Evolutionary conservation across 2,329 filamentous ascomycete genomes (phyloP).

Genomic region (Albifimbria verrucaria): DNA sequence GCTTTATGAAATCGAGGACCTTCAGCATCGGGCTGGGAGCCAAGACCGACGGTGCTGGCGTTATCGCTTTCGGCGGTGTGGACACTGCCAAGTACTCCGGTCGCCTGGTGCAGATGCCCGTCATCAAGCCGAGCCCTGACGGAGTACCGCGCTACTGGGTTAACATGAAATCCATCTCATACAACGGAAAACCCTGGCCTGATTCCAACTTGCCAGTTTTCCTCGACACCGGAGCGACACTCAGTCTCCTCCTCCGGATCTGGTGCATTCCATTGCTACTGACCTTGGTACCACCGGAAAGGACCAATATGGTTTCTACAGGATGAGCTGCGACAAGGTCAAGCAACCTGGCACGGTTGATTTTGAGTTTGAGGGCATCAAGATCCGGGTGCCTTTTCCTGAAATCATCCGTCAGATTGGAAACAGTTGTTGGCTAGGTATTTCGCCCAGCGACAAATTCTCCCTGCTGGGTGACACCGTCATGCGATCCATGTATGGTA

Average conservation of each 20-base stretch:
- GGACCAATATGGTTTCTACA: constrained; percentile 41
- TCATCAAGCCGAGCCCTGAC: constrained; percentile 59
- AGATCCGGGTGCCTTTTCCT: constrained; percentile 45
- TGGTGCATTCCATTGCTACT: constrained; percentile 46
- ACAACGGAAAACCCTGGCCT: constrained; percentile 33
- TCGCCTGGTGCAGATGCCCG: constrained; percentile 55
- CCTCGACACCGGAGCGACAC: constrained; percentile 67
- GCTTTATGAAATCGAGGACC: constrained; percentile 57
- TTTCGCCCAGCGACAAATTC: constrained; percentile 44
- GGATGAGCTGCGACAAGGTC: constrained; percentile 41
- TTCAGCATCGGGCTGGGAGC: constrained; percentile 66
- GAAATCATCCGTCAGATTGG: constrained; percentile 38
- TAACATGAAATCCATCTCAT: constrained; percentile 39
- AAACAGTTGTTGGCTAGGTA: constrained; percentile 44
- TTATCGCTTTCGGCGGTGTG: constrained; percentile 65
- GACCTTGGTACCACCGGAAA: constrained; percentile 42
- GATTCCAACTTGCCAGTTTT: constrained; percentile 52
- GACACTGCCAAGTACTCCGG: constrained; percentile 64
- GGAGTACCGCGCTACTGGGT: constrained; percentile 51
- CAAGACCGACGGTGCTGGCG: constrained; percentile 56
- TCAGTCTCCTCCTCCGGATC: constrained; percentile 61
- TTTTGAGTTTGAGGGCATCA: constrained; percentile 46
- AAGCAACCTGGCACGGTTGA: constrained; percentile 39
- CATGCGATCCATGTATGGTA: constrained; percentile 49
- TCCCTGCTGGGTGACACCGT: constrained; percentile 53